Conservation (phyloP, 352 stramenopile genomes). For the Globisporangium cederbergense region DNA sequence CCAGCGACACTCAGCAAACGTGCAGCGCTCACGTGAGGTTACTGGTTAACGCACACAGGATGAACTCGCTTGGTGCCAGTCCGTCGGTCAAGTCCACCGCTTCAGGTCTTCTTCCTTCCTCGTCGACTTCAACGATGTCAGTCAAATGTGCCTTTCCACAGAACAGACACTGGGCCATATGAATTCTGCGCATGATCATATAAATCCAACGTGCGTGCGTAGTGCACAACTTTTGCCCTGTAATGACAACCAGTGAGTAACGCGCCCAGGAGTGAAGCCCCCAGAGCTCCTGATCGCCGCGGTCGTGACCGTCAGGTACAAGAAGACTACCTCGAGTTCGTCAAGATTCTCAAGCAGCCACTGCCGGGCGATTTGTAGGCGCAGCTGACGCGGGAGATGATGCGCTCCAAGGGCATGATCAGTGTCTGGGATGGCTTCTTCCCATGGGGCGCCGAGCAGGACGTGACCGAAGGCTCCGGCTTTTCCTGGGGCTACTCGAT, state of each 20-base stretch:
- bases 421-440: conserved; percentile 94
- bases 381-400: conserved; percentile 79
- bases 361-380: conserved; percentile 77
- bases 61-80: too few relatives aligned
- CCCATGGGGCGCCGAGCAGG: conserved; percentile 90
- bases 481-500: conserved; percentile 90
- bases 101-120: background rate
- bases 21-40: too few relatives aligned
- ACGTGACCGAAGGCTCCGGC: conserved; percentile 87
- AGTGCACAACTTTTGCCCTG: background rate
- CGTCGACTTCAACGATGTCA: background rate
- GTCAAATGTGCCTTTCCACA: background rate
- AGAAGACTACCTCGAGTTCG: conserved; percentile 92
- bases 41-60: too few relatives aligned
- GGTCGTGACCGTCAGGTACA: conserved; percentile 87
- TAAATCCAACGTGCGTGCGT: background rate
- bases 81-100: background rate
- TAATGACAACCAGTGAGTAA: too few relatives aligned
- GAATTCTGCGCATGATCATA: background rate
- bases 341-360: conserved; percentile 94
- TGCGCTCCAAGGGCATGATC: conserved; percentile 81
- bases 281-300: conserved; percentile 76
- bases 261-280: too few relatives aligned
- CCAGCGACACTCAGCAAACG: too few relatives aligned
- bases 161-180: background rate